A percentile compares a stretch with the other conserved stretches of the same genome.
These are phyloP conservation scores for Peziza echinospora DNA, from an alignment of 495 filamentous ascomycete genomes.

Conservation along the genomic window DNA sequence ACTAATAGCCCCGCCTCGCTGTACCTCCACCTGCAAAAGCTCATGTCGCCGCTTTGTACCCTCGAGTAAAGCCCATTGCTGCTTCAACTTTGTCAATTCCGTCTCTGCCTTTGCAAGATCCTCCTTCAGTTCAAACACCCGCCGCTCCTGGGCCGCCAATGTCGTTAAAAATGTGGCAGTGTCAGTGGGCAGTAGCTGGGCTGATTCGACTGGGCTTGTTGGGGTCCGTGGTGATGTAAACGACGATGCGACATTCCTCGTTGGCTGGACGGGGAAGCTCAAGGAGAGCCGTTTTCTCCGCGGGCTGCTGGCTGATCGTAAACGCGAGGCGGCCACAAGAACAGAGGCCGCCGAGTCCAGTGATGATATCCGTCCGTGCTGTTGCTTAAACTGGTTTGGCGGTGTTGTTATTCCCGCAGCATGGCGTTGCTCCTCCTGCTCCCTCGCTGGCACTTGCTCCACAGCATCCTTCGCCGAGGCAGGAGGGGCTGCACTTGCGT, in stretches of 20 bases:
- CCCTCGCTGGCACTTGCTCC: background rate
- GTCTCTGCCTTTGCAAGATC: slow-evolving; percentile 61
- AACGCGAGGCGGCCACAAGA: background rate
- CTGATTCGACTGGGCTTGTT: slow-evolving; percentile 8
- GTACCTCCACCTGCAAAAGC: slow-evolving; percentile 20
- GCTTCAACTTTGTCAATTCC: slow-evolving; percentile 57
- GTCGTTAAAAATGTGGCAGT: slow-evolving; percentile 62
- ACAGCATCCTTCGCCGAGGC: too few species aligned
- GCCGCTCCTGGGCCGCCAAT: slow-evolving; percentile 80
- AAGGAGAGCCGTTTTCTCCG: slow-evolving; percentile 15
- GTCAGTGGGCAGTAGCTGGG: slow-evolving; percentile 31
- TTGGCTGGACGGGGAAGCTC: slow-evolving; percentile 11
- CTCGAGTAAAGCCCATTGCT: slow-evolving; percentile 59
- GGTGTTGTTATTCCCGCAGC: background rate
- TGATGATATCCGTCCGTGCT: background rate
- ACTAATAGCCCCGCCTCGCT: background rate
- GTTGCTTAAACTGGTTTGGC: background rate
- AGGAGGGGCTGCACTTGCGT: background rate
- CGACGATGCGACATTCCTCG: background rate
- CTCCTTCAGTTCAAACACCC: slow-evolving; percentile 75
- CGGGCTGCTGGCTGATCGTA: background rate
- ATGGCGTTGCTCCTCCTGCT: background rate
- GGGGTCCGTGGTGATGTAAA: slow-evolving; percentile 10
- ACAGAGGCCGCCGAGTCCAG: background rate
- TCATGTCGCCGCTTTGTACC: slow-evolving; percentile 54